Conservation (phyloP, 163 green algal genomes). For the Prototheca cutis region DNA sequence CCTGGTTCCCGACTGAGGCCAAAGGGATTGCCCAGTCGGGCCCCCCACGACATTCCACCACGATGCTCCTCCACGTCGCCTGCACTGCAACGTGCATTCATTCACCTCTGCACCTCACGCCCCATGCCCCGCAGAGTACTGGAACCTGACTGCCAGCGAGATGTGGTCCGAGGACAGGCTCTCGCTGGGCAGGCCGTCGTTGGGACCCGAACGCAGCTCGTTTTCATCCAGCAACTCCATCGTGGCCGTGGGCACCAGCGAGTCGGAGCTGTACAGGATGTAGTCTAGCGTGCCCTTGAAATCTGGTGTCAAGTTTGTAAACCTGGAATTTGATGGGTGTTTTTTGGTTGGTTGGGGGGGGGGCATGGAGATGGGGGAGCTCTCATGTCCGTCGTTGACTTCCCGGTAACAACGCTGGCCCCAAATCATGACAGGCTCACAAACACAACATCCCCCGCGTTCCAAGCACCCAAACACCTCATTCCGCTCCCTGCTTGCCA, state of each 20-base stretch:
- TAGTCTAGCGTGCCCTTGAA: conserved; percentile 97
- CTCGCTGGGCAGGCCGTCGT: conserved; percentile 76
- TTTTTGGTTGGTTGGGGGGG: not conserved
- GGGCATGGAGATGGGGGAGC: not conserved
- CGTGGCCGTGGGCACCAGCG: conserved; percentile 49
- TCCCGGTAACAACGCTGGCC: too few species aligned
- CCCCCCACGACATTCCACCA: too few species aligned
- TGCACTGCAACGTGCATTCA: too few species aligned
- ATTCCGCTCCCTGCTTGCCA: too few species aligned
- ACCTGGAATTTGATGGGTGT: conserved; percentile 46
- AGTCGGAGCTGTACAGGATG: conserved; percentile 82
- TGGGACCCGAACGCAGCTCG: conserved; percentile 40
- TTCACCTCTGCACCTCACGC: too few species aligned
- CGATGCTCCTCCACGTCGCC: too few species aligned
- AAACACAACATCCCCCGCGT: not conserved
- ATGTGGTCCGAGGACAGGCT: conserved; percentile 84
- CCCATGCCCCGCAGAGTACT: conserved; percentile 26
- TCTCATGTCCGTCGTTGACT: too few species aligned
- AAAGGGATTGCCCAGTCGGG: too few species aligned
- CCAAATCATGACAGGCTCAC: not conserved
- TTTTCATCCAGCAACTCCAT: conserved; percentile 72
- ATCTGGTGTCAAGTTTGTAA: conserved; percentile 83
- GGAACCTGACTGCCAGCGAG: conserved; percentile 82
- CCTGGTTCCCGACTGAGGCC: too few species aligned
- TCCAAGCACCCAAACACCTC: not conserved